Percentiles rank a stretch among this genome's conserved stretches.
Evolutionary conservation across 2,329 filamentous ascomycete species (phyloP).

Genomic region (Clarireedia paspali): DNA sequence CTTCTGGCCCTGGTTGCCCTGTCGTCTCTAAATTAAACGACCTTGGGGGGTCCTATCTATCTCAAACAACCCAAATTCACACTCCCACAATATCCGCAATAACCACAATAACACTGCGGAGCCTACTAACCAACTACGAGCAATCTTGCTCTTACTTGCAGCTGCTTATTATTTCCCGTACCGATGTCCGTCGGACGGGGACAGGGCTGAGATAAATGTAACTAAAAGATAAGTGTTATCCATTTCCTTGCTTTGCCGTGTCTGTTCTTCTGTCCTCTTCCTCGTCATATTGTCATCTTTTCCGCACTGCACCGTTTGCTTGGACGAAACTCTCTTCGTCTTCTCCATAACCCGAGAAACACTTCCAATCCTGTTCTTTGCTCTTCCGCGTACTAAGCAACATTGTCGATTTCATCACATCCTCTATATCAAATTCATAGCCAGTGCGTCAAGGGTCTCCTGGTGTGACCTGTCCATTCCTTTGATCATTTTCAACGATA

Average conservation of each 20-base stretch:
- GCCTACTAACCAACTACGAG: too few relatives aligned
- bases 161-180: not conserved
- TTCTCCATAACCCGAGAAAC: too few relatives aligned
- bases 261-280: constrained; percentile 17
- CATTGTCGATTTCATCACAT: not conserved
- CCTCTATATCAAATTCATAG: constrained; percentile 8
- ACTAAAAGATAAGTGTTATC: constrained; percentile 6
- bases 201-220: constrained; percentile 1
- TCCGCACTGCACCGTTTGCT: not conserved
- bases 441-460: constrained; percentile 22
- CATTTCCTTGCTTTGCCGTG: constrained; percentile 6
- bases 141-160: constrained; percentile 8
- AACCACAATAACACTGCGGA: too few relatives aligned
- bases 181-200: too few relatives aligned
- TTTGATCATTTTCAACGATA: constrained; percentile 12
- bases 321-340: too few relatives aligned
- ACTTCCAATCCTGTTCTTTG: not conserved
- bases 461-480: constrained; percentile 28
- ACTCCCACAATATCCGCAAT: not conserved
- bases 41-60: constrained; percentile 36
- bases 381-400: not conserved
- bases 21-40: constrained; percentile 2
- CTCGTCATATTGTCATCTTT: constrained; percentile 13
- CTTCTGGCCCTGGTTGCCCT: not conserved
- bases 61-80: constrained; percentile 37